These are phyloP conservation scores for Coemansia javaensis DNA, from an alignment of 192 early-diverging fungal genomes.

Conservation along the genomic window DNA sequence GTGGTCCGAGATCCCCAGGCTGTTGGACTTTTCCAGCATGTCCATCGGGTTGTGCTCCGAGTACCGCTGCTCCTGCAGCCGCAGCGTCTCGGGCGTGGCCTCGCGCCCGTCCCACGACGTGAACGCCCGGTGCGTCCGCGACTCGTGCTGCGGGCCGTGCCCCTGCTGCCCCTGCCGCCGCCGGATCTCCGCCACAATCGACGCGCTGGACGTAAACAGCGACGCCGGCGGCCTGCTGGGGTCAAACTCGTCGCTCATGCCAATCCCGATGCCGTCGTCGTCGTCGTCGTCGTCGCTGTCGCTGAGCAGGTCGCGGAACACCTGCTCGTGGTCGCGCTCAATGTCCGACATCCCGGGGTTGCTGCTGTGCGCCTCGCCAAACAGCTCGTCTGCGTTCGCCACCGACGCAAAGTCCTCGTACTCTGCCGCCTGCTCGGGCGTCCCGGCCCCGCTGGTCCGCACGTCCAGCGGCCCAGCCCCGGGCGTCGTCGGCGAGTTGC, in stretches of 20 bases:
- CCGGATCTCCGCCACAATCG: constrained; percentile 30
- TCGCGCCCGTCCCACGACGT: constrained; percentile 45
- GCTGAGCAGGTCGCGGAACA: constrained; percentile 27
- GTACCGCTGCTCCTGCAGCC: constrained; percentile 25
- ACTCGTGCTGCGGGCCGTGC: too few relatives aligned
- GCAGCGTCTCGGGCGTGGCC: constrained; percentile 27
- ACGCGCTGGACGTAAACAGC: constrained; percentile 41
- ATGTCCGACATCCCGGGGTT: constrained; percentile 30
- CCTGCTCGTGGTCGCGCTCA: constrained; percentile 35
- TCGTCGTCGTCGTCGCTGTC: background rate
- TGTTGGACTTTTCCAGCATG: constrained; percentile 32
- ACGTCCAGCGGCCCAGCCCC: too few relatives aligned
- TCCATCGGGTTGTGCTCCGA: constrained; percentile 23
- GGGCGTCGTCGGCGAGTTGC: background rate
- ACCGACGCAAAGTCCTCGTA: constrained; percentile 8
- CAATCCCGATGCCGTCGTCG: background rate
- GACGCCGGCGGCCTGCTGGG: constrained; percentile 23
- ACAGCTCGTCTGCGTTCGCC: constrained; percentile 16
- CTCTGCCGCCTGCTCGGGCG: background rate
- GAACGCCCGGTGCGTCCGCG: constrained; percentile 4
- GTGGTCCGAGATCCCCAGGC: constrained; percentile 29
- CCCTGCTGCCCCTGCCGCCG: constrained; percentile 5
- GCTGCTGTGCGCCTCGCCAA: constrained; percentile 26
- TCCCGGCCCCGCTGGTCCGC: background rate
- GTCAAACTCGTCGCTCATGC: constrained; percentile 14